phyloP scores from a whole-genome alignment of 2,329 filamentous ascomycete genomes.

The Albifimbria verrucaria region DNA sequence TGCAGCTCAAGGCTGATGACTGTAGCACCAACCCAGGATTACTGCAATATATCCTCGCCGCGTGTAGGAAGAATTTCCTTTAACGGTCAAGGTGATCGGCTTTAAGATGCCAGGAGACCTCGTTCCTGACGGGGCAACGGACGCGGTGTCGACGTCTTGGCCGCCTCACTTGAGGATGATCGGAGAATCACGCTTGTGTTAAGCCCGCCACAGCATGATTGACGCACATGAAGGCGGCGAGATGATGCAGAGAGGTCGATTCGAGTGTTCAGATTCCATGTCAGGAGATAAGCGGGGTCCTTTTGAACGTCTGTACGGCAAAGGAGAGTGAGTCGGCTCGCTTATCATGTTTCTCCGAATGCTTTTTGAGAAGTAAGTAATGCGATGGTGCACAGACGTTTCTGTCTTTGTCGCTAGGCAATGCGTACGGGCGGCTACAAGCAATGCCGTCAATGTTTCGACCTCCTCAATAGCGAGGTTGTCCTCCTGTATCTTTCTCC shows the following conservation, averaged over 20 bases:
- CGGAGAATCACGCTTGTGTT: background rate
- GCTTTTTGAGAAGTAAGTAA: background rate
- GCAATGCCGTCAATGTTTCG: no score
- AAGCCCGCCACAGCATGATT: no score
- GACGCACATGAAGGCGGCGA: background rate
- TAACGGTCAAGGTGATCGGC: background rate
- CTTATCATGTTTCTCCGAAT: background rate
- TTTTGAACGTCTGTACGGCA: no score
- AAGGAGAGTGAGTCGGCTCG: no score
- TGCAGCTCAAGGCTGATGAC: background rate
- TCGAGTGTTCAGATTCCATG: background rate
- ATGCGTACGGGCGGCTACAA: no score
- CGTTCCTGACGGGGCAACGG: background rate
- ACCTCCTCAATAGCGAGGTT: no score
- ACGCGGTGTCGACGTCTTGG: background rate
- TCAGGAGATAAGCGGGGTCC: no score
- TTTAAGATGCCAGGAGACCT: background rate
- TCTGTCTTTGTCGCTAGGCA: no score
- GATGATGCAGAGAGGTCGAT: background rate
- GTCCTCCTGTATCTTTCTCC: no score
- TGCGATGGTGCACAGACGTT: background rate
- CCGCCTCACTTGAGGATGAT: background rate
- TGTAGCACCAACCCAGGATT: background rate
- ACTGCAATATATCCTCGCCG: background rate
- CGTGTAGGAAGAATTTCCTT: background rate